Evolutionary conservation across 1,284 basidiomycete genomes (phyloP), one percentile per base, ranked within the genome.

Genomic region (Schizophyllum amplum): DNA sequence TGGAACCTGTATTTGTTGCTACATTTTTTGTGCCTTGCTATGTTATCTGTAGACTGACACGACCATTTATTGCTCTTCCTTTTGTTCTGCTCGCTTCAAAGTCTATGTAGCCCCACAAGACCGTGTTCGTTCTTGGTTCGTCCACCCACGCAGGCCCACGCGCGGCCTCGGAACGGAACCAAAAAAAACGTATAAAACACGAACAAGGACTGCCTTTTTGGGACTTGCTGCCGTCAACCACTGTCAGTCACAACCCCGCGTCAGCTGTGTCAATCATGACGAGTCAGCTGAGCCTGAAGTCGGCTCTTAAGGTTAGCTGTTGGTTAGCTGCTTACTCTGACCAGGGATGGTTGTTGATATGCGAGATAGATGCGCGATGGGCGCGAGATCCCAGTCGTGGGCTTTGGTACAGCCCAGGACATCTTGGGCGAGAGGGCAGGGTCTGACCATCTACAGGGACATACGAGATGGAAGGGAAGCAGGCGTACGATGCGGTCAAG

Each of bases 391-490:
- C 33, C 33, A 17, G 33, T 42, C 11, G 33, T 42, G 2, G 33
- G 33, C 3, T 42, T 42, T 9, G 33, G 33, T 42, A 42, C 4
- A 17, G 13, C 11, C 7, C 3, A 4, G 33, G 7, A 42, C 6
- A 13, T 42, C 17, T 9, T 4, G 2, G 7, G 17, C 13, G 33
- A 17, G 33, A 17, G 7, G 3, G 7, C n/a, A 13, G 7, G 3
- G 17, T 42, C 33, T 42, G 17, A 42, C 33, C 3, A 17, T 42
- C 11, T 17, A 9, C 33, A 82, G 80, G 80, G 52, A 84, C 82
- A n/a, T 89, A 88, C 70, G 85, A 88, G 66, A 75, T 87, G 68
- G 73, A 78, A 49, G 81, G 81, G 48, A 62, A 72, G 24, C 77
- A 81, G 62, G 81, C 82, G 4, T 83, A 84, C 63, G 64, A 78